Percentiles rank a stretch among this genome's conserved stretches.
phyloP scores from a whole-genome alignment of 2,329 filamentous ascomycete species.

The Colletotrichum echinochloae region DNA sequence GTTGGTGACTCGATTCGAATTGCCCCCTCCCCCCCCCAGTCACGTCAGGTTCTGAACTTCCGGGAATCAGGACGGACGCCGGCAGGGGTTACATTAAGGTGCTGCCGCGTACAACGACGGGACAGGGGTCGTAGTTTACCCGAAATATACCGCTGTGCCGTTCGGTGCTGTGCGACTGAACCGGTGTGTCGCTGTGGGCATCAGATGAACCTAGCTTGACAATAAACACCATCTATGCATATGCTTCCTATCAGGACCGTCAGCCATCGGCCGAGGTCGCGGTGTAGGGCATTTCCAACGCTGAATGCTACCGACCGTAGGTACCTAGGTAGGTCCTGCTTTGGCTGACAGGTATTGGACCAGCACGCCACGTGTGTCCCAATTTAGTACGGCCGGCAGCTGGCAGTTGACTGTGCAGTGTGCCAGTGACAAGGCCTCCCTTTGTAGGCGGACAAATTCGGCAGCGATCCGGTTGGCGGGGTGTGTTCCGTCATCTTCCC shows the following conservation, averaged over 20 bases:
- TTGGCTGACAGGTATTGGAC: not conserved
- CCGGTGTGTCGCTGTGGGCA: constrained; percentile 23
- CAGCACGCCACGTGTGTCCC: constrained; percentile 7
- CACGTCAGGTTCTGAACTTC: not conserved
- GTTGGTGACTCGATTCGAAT: not conserved
- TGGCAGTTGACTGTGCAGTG: not conserved
- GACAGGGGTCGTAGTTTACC: constrained; percentile 3
- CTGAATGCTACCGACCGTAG: not conserved
- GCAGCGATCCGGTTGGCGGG: constrained; percentile 28
- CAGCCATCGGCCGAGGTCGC: not conserved
- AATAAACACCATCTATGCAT: constrained; percentile 14
- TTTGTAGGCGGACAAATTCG: constrained; percentile 12
- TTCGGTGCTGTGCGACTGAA: not conserved
- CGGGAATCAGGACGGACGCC: constrained; percentile 32
- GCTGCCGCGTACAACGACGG: constrained; percentile 7
- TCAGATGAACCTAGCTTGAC: constrained; percentile 31
- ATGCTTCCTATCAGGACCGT: constrained; percentile 10
- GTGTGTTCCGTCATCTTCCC: constrained; percentile 11
- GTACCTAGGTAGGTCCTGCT: not conserved
- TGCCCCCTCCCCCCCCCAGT: not conserved
- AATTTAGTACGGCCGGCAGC: not conserved
- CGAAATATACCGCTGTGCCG: not conserved
- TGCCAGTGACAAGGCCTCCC: constrained; percentile 1
- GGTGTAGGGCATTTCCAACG: not conserved
- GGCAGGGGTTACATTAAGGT: constrained; percentile 14